These are phyloP conservation scores for Russula abietina DNA, from an alignment of 768 basidiomycete genomes.

Conservation along the genomic window DNA sequence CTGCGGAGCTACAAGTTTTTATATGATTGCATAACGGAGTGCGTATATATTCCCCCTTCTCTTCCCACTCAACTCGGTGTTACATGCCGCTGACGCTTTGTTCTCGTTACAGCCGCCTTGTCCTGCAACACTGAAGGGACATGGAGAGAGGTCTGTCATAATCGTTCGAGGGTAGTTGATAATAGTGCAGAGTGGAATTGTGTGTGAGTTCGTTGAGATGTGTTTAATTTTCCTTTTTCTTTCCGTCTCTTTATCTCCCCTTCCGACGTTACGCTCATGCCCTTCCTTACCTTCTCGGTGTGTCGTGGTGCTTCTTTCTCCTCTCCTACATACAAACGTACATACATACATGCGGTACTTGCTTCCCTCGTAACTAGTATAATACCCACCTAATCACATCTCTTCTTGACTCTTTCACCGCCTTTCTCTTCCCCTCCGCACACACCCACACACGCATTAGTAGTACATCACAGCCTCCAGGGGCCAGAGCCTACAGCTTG, in stretches of 20 bases:
- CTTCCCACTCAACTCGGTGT: conserved; percentile 22
- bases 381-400: conserved; percentile 16
- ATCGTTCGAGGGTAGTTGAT: background rate
- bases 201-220: conserved; percentile 3
- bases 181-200: background rate
- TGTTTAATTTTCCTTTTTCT: background rate
- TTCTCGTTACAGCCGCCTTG: conserved; percentile 8
- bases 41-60: conserved; percentile 33
- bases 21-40: conserved; percentile 85
- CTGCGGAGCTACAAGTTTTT: conserved; percentile 89
- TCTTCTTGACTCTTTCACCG: background rate
- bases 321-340: background rate
- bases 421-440: background rate
- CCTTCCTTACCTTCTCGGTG: background rate
- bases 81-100: background rate
- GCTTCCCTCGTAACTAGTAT: conserved; percentile 5
- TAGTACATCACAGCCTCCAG: background rate
- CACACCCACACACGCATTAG: background rate
- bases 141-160: background rate
- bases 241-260: background rate
- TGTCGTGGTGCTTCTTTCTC: conserved; percentile 4
- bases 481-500: background rate
- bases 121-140: conserved; percentile 6
- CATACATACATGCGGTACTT: background rate
- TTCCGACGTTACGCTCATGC: background rate